These are phyloP conservation scores for Nitzschia sp. DNA, from an alignment of 108 stramenopile genomes.

Conservation along the genomic window DNA sequence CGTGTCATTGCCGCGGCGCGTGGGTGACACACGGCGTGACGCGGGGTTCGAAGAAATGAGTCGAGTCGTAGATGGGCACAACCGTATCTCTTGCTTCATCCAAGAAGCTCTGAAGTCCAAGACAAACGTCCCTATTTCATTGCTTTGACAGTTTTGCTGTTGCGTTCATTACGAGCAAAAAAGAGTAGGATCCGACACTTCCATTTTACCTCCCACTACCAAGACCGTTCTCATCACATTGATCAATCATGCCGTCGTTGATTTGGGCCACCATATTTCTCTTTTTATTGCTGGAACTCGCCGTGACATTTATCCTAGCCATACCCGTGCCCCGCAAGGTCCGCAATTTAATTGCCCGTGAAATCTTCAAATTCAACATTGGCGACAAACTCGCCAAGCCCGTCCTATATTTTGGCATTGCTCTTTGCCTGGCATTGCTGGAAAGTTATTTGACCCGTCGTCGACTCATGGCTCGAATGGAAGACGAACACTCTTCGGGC, in stretches of 20 bases:
- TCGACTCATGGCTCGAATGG: conserved; percentile 2
- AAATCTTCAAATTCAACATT: conserved; percentile 22
- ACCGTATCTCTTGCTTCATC: no score
- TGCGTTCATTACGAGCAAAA: no score
- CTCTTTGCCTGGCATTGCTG: conserved; percentile 14
- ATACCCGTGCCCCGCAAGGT: conserved; percentile 33
- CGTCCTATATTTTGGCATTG: conserved; percentile 19
- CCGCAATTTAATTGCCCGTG: conserved; percentile 23
- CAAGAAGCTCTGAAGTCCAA: no score
- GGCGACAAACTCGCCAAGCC: conserved; percentile 17
- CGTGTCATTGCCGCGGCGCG: no score
- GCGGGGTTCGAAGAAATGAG: no score
- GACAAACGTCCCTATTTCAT: no score
- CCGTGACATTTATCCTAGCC: conserved; percentile 22
- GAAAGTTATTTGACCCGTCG: conserved; percentile 17
- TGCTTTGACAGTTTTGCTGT: no score
- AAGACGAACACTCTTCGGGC: conserved; percentile 11
- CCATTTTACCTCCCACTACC: no score
- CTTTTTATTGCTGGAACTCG: conserved; percentile 22
- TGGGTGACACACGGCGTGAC: no score
- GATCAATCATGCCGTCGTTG: conserved; percentile 29
- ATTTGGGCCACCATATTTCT: conserved; percentile 28
- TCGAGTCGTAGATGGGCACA: no score
- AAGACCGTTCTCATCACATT: not conserved
- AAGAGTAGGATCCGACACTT: no score